Conservation (phyloP, 2,329 filamentous ascomycete genomes). For the Paecilomyces niveus region DNA sequence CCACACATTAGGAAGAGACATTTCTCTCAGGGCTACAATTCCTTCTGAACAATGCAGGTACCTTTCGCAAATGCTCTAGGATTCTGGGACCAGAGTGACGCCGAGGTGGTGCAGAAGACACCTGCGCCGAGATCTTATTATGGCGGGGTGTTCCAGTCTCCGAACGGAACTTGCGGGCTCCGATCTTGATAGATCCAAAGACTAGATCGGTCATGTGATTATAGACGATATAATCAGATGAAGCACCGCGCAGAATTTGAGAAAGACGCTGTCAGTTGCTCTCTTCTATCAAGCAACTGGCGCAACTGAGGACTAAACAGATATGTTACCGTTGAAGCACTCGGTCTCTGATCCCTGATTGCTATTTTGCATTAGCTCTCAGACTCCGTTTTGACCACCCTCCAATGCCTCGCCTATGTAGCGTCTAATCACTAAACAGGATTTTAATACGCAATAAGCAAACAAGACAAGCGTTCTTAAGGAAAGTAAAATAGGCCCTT, state of each 20-base stretch:
- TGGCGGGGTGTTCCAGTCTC: not conserved
- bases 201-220: not conserved
- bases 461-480: not conserved
- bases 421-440: no score
- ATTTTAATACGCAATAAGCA: not conserved
- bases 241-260: not conserved
- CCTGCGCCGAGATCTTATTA: not conserved
- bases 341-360: not conserved
- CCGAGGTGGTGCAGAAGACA: not conserved
- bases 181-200: not conserved
- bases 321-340: not conserved
- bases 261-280: no score
- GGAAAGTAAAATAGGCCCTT: not conserved
- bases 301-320: not conserved
- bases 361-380: not conserved
- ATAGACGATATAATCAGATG: not conserved
- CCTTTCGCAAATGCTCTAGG: not conserved
- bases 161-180: not conserved
- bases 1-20: conserved; percentile 65
- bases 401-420: no score
- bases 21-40: conserved; percentile 2
- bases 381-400: not conserved
- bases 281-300: not conserved
- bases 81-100: not conserved
- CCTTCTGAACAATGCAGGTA: not conserved